Evolutionary conservation across 164 flowering plant genomes (phyloP).

Genomic region (Magnolia kwangsiensis): DNA sequence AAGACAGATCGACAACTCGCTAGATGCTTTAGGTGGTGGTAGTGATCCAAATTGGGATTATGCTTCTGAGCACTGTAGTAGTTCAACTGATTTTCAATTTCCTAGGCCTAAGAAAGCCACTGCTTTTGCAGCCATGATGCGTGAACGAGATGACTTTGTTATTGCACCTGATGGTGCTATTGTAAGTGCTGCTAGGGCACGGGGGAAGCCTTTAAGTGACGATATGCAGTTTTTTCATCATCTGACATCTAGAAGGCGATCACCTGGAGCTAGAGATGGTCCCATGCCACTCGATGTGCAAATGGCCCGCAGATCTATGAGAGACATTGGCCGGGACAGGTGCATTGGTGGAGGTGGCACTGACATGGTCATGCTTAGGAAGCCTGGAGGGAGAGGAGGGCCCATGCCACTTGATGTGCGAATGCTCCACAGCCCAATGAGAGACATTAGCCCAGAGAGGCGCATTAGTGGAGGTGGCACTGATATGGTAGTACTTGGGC

Average conservation of each 20-base stretch:
- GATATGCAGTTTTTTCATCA: constrained; percentile 33
- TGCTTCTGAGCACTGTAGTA: constrained; percentile 10
- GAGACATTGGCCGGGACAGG: constrained; percentile 48
- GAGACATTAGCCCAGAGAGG: constrained; percentile 48
- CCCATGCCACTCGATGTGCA: constrained; percentile 31
- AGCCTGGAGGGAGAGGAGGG: constrained; percentile 32
- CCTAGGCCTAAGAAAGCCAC: constrained; percentile 36
- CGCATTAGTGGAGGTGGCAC: constrained; percentile 31
- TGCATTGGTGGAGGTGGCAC: constrained; percentile 31
- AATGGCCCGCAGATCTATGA: constrained; percentile 37
- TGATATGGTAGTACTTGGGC: constrained; percentile 35
- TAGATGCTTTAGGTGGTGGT: constrained; percentile 21
- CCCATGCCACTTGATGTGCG: constrained; percentile 30
- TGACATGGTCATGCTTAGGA: constrained; percentile 35
- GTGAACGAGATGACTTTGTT: constrained; percentile 34
- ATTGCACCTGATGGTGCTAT: constrained; percentile 36
- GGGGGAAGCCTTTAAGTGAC: constrained; percentile 39
- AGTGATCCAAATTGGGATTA: constrained; percentile 34
- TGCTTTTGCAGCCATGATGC: constrained; percentile 26
- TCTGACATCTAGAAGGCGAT: constrained; percentile 43
- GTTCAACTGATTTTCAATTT: constrained; percentile 22
- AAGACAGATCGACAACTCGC: constrained; percentile 36
- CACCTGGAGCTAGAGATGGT: constrained; percentile 32
- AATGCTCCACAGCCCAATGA: constrained; percentile 37
- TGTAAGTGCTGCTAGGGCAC: constrained; percentile 37